phyloP scores from a whole-genome alignment of 441 rosid species.

The Breynia disticha region DNA sequence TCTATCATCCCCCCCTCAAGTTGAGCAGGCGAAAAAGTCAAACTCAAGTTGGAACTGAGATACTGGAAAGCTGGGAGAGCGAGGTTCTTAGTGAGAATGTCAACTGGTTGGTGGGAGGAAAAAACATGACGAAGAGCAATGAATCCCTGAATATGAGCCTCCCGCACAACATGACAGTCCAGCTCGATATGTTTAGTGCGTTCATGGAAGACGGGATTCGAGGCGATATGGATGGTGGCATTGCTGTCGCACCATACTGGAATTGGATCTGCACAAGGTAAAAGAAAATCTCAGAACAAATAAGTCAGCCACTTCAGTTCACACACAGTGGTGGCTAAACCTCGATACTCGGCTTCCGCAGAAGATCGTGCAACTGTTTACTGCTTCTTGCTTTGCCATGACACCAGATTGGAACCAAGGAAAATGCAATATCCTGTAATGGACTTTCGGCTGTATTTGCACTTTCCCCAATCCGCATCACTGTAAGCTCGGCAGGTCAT shows the following conservation, averaged over 20 bases:
- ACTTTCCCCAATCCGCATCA: not conserved
- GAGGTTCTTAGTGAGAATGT: not conserved
- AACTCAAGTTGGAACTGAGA: too few relatives aligned
- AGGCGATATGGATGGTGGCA: not conserved
- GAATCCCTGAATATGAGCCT: not conserved
- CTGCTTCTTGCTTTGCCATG: conserved; percentile 1
- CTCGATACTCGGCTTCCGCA: conserved; percentile 1
- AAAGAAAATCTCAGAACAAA: not conserved
- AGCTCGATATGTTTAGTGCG: not conserved
- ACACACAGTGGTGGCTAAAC: not conserved
- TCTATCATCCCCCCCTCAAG: too few relatives aligned
- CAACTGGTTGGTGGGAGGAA: not conserved
- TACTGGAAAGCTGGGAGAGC: too few relatives aligned
- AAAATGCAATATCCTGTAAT: not conserved
- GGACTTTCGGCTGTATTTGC: not conserved
- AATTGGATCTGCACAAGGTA: not conserved
- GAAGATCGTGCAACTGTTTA: not conserved
- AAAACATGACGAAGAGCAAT: not conserved
- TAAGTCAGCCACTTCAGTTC: not conserved
- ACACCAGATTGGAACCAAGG: not conserved
- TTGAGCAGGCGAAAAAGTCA: too few relatives aligned
- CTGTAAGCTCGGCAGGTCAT: not conserved
- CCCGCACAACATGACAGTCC: not conserved
- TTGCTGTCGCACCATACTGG: not conserved
- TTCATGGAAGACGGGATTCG: not conserved